These are phyloP conservation scores for Spongiforma sp. DNA, from an alignment of 1,284 basidiomycete genomes.

Conservation along the genomic window DNA sequence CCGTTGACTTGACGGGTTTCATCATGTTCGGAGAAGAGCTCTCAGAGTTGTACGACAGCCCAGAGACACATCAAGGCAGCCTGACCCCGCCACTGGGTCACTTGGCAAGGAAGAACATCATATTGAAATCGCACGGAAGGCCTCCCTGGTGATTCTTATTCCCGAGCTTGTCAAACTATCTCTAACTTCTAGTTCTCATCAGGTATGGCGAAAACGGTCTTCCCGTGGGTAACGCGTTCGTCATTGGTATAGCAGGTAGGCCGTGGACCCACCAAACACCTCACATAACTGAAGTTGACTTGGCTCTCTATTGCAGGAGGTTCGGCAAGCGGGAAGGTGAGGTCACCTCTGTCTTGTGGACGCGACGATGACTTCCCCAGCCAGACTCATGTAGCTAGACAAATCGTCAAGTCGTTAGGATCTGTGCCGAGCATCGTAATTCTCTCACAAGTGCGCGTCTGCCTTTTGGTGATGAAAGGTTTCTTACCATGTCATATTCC, in stretches of 20 bases:
- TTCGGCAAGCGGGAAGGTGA: constrained; percentile 92
- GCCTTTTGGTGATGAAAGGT: neutral
- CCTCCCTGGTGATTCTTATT: constrained; percentile 68
- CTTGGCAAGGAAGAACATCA: constrained; percentile 68
- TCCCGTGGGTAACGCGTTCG: constrained; percentile 79
- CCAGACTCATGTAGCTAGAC: constrained; percentile 90
- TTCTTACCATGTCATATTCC: neutral
- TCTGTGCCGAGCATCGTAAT: constrained; percentile 91
- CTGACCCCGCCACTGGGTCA: constrained; percentile 22
- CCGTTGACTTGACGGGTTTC: constrained; percentile 1
- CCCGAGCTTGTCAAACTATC: constrained; percentile 6
- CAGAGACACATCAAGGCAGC: constrained; percentile 22
- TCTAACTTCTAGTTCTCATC: constrained; percentile 18
- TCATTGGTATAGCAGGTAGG: constrained; percentile 91
- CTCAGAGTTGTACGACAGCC: constrained; percentile 24
- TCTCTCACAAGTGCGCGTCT: constrained; percentile 70
- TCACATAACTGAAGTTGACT: constrained; percentile 16
- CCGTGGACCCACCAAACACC: constrained; percentile 47
- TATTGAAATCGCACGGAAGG: constrained; percentile 84
- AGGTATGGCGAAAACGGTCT: constrained; percentile 82
- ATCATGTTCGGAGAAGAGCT: constrained; percentile 36
- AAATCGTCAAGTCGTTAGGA: constrained; percentile 82
- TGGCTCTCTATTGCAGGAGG: constrained; percentile 61
- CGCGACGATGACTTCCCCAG: constrained; percentile 17
- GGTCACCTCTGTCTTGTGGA: constrained; percentile 14